Evolutionary conservation across 371 early-diverging fungal genomes (phyloP), one percentile per base, ranked within the genome.

Genomic region (Dipsacomyces acuminosporus): DNA sequence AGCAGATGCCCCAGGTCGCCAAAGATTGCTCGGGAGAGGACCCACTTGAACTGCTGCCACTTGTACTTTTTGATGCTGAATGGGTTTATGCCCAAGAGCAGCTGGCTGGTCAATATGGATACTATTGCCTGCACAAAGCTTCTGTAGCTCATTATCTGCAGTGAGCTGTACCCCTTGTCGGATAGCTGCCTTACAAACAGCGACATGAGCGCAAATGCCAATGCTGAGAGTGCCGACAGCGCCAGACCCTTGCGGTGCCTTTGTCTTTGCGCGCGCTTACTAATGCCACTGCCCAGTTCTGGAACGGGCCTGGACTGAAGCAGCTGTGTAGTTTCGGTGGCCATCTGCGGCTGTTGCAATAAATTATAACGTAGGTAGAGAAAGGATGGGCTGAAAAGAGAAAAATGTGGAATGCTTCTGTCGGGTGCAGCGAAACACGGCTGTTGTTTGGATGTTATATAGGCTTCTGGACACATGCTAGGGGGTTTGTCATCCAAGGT

Each of bases 151-250:
- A 76, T 72, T 18, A 66, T 55, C 45, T 74, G 55, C 8, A 65
- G 56, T 25, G 63, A 35, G 0, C 72, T 52, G 33, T 43, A 60
- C n/a, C 41, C 38, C 13, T n/a, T 15, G 26, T 63, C 64, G 17
- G 48, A 44, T 15, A 66, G 33, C 41, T 49, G 58, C 33, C 51
- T 58, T 17, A 77, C 78, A 8, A 65, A 42, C 7, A 70, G 50
- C 8, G 75, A 49, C 77, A 76, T 77, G 13, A 55, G n/a, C 13
- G 77, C 71, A 48, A 77, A 77, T 11, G 69, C 57, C 2, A 66
- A 33, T 1, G 76, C 76, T 1, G 76, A 76, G 3, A 62, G 45
- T 3, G 64, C 63, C 34, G 52, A 35, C 18, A 59, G 45, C 1
- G 20, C 40, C 8, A 63, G 59, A 8, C 58, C 64, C 25, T 44